phyloP scores from a whole-genome alignment of 441 rosid species.

The Gossypium trilobum region DNA sequence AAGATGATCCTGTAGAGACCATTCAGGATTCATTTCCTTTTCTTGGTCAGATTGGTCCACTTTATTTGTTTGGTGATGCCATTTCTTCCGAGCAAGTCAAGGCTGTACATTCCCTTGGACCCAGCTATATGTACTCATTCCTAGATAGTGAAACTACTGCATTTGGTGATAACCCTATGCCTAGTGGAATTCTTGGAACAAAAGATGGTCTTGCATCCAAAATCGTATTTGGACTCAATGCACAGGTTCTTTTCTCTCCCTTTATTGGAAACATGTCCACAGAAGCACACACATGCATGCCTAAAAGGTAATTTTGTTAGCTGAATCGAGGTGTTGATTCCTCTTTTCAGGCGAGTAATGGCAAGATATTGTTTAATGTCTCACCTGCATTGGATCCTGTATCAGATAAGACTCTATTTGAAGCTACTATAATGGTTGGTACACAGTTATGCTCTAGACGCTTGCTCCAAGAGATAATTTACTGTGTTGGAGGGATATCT shows the following conservation, averaged over 20 bases:
- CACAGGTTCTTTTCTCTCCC: constrained; percentile 53
- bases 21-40: constrained; percentile 53
- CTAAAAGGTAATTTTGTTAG: neutral
- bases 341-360: constrained; percentile 81
- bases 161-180: constrained; percentile 47
- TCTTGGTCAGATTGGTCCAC: constrained; percentile 95
- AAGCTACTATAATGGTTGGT: constrained; percentile 71
- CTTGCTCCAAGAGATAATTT: constrained; percentile 87
- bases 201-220: constrained; percentile 95
- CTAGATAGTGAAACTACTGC: constrained; percentile 68
- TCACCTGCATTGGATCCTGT: constrained; percentile 59
- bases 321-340: constrained; percentile 17
- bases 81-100: constrained; percentile 83
- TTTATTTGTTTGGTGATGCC: constrained; percentile 80
- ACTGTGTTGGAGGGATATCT: constrained; percentile 96
- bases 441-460: constrained; percentile 93
- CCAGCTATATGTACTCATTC: constrained; percentile 96
- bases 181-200: constrained; percentile 81
- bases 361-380: constrained; percentile 79
- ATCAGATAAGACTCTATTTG: constrained; percentile 62
- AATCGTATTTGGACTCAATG: constrained; percentile 87
- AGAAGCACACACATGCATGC: neutral
- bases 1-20: constrained; percentile 39
- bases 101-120: constrained; percentile 77
- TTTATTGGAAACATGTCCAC: neutral